Percentiles rank a stretch among this genome's conserved stretches.
These are phyloP conservation scores for Pulveroboletus sp. DNA, from an alignment of 768 basidiomycete genomes.

Conservation along the genomic window DNA sequence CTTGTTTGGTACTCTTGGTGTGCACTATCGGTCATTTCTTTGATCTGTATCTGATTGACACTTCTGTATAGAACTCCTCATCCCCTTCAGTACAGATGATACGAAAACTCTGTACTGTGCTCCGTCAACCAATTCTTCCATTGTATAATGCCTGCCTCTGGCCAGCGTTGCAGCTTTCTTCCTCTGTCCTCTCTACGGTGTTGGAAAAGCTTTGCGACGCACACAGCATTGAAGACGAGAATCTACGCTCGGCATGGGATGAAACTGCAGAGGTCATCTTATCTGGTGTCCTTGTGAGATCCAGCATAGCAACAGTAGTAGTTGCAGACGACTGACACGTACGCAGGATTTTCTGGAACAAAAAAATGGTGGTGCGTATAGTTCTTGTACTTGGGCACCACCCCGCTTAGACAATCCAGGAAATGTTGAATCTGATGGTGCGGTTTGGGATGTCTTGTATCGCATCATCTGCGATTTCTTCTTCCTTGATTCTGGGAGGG, in stretches of 20 bases:
- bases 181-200: constrained; percentile 39
- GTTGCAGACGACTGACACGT: constrained; percentile 13
- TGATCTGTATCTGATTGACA: not conserved
- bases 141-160: constrained; percentile 41
- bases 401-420: constrained; percentile 10
- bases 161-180: constrained; percentile 40
- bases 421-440: constrained; percentile 18
- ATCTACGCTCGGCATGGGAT: constrained; percentile 42
- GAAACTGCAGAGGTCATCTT: constrained; percentile 43
- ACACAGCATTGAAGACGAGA: constrained; percentile 17
- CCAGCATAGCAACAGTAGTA: not conserved
- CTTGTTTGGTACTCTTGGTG: constrained; percentile 44
- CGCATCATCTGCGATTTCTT: constrained; percentile 37
- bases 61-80: constrained; percentile 36
- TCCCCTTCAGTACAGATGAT: constrained; percentile 35
- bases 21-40: constrained; percentile 16
- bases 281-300: constrained; percentile 49
- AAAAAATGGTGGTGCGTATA: constrained; percentile 16
- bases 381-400: not conserved
- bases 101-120: constrained; percentile 37
- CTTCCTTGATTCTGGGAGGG: constrained; percentile 26
- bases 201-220: constrained; percentile 37
- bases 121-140: constrained; percentile 43
- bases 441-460: constrained; percentile 28
- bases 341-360: constrained; percentile 25